Evolutionary conservation across 768 basidiomycete species (phyloP).

Genomic region (Ramaria rubella): DNA sequence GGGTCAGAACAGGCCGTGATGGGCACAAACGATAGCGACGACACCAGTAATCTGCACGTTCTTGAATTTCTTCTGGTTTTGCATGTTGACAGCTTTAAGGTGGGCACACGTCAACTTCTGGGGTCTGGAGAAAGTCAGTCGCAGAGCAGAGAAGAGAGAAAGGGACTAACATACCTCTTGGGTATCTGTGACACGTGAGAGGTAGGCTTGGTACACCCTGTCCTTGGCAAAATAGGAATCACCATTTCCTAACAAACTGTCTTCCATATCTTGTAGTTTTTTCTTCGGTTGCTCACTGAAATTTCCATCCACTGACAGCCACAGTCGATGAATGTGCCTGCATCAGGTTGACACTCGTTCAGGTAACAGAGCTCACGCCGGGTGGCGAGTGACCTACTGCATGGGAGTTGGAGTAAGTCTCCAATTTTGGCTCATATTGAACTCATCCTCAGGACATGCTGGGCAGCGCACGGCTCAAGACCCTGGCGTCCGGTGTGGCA

Average conservation of each 20-base stretch:
- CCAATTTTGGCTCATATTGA: background rate
- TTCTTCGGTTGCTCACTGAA: background rate
- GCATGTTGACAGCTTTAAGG: slow-evolving; percentile 8
- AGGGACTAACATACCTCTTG: background rate
- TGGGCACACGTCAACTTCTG: slow-evolving; percentile 13
- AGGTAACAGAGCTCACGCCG: too few relatives aligned
- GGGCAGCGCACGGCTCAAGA: background rate
- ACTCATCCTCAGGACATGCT: background rate
- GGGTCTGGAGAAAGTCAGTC: too few relatives aligned
- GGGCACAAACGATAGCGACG: slow-evolving; percentile 5
- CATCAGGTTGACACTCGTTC: too few relatives aligned
- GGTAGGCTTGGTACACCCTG: background rate
- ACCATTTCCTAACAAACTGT: background rate
- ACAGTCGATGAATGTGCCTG: background rate
- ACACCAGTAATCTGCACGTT: slow-evolving; percentile 13
- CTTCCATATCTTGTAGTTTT: background rate
- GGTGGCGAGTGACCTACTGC: too few relatives aligned
- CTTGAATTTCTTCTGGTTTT: slow-evolving; percentile 7
- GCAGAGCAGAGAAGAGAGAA: background rate
- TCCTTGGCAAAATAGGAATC: background rate
- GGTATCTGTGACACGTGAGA: background rate
- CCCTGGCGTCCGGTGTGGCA: background rate
- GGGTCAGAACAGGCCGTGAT: slow-evolving; percentile 14
- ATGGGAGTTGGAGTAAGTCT: too few relatives aligned
- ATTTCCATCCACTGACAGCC: background rate